Base-by-base conservation (phyloP, 1,284 basidiomycete genomes). In the Anthracocystis panici-leucophaei region DNA sequence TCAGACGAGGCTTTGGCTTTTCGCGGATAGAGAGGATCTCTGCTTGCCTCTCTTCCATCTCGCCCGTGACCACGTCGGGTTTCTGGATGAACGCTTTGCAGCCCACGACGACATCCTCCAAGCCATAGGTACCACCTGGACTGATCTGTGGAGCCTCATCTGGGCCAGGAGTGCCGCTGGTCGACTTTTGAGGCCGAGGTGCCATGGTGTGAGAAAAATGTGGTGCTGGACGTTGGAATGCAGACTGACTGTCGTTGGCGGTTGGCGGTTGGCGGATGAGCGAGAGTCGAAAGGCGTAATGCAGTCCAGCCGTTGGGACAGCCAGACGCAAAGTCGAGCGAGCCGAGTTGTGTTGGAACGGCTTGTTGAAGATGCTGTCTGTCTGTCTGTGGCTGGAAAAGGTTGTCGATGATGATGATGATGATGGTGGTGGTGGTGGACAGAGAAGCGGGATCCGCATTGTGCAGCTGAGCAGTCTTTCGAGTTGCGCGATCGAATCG, bases 11-110 rank as follows among this genome's bases (percentile, higher is more conserved):
- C 52, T 82, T 77, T 10, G 72, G 78, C 70, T 79, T 78, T 31
- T 83, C 80, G 16, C 83, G 77, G 29, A 81, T 79, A 6, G 82
- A 82, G 7, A 85, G 67, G 40, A 85, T 81, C 69, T 85, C 83
- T 21, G 83, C 83, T 49, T 74, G 63, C 23, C 83, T 73, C 56
- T 85, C 74, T 61, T 84, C 83, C 55, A 74, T 60, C 55, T 84
- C 82, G n/a, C 77, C 77, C 4, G 76, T 75, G 18, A 76, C 77
- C 14, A 78, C 65, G 51, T 83, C 80, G 4, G 77, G 77, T 65
- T 83, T 84, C 54, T 82, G 70, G 1, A 84, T 82, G 51, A 77
- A 84, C 12, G 82, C 68, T 57, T 83, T 84, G 67, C 78, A 81
- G 23, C 83, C 83, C 0, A 80, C 74, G 0, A 67, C 33, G 11